A percentile compares a stretch with the other conserved stretches of the same genome.
These are phyloP conservation scores for Talaromyces thailandensis DNA, from an alignment of 495 filamentous ascomycete species.

Conservation along the genomic window DNA sequence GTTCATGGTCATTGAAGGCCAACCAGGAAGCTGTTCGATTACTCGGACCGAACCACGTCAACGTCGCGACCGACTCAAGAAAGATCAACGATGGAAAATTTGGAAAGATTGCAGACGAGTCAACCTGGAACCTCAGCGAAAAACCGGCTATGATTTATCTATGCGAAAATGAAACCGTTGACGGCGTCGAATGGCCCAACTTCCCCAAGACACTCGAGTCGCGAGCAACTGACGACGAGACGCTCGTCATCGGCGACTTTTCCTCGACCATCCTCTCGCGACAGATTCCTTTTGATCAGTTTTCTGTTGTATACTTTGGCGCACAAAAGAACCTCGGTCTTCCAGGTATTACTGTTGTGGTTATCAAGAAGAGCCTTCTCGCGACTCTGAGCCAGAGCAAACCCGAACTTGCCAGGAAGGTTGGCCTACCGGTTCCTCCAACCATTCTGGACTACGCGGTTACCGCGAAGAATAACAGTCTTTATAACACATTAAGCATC, in stretches of 20 bases:
- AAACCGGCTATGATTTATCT: conserved; percentile 73
- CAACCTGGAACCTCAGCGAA: conserved; percentile 64
- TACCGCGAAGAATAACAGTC: conserved; percentile 75
- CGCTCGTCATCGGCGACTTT: conserved; percentile 78
- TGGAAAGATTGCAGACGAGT: conserved; percentile 67
- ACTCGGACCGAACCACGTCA: conserved; percentile 68
- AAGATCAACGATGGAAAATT: conserved; percentile 76
- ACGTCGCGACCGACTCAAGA: conserved; percentile 65
- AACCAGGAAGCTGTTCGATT: conserved; percentile 72
- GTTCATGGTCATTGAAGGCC: conserved; percentile 88
- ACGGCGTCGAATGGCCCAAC: conserved; percentile 84
- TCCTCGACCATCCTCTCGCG: conserved; percentile 66
- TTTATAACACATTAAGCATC: conserved; percentile 93
- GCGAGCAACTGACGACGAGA: conserved; percentile 39
- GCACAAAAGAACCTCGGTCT: conserved; percentile 88
- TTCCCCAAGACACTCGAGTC: conserved; percentile 59
- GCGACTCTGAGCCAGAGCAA: conserved; percentile 51
- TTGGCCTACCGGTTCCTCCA: conserved; percentile 68
- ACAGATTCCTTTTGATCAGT: conserved; percentile 35
- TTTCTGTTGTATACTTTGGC: conserved; percentile 22
- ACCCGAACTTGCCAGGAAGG: conserved; percentile 56
- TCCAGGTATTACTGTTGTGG: conserved; percentile 75
- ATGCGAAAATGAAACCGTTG: conserved; percentile 86
- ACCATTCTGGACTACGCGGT: conserved; percentile 73
- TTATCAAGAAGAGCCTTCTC: conserved; percentile 69